Evolutionary conservation across 768 basidiomycete species (phyloP).

Genomic region (Dioszegia crocea): DNA sequence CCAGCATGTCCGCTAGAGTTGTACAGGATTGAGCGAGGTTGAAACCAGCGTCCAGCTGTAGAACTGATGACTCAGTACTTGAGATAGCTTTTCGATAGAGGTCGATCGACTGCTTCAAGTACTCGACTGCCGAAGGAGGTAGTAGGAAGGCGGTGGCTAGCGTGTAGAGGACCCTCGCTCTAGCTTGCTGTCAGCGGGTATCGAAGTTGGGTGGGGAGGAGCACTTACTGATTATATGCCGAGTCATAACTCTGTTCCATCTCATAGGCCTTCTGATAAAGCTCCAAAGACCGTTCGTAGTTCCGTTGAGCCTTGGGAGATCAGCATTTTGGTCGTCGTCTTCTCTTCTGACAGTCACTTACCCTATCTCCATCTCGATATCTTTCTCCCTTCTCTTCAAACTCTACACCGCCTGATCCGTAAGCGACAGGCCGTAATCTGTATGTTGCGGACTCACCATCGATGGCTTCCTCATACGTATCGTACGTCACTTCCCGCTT

Average conservation of each 20-base stretch:
- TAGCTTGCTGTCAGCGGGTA: slow-evolving; percentile 8
- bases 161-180: slow-evolving; percentile 44
- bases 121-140: slow-evolving; percentile 29
- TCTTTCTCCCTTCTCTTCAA: slow-evolving; percentile 50
- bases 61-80: slow-evolving; percentile 31
- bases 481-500: slow-evolving; percentile 43
- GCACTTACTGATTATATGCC: slow-evolving; percentile 35
- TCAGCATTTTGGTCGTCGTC: neutral
- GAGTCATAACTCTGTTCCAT: slow-evolving; percentile 43
- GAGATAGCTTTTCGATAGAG: slow-evolving; percentile 30
- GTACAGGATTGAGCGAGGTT: slow-evolving; percentile 42
- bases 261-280: slow-evolving; percentile 38
- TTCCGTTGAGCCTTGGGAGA: slow-evolving; percentile 41
- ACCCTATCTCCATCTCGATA: slow-evolving; percentile 48
- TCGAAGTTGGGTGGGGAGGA: neutral
- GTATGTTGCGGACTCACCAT: slow-evolving; percentile 28
- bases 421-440: neutral
- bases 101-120: slow-evolving; percentile 30
- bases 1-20: slow-evolving; percentile 38
- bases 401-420: slow-evolving; percentile 42
- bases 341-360: neutral
- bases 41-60: slow-evolving; percentile 41
- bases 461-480: slow-evolving; percentile 48
- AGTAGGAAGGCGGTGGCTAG: slow-evolving; percentile 41
- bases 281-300: slow-evolving; percentile 43